phyloP scores from a whole-genome alignment of 495 filamentous ascomycete species.

The Lepidopterella palustris region DNA sequence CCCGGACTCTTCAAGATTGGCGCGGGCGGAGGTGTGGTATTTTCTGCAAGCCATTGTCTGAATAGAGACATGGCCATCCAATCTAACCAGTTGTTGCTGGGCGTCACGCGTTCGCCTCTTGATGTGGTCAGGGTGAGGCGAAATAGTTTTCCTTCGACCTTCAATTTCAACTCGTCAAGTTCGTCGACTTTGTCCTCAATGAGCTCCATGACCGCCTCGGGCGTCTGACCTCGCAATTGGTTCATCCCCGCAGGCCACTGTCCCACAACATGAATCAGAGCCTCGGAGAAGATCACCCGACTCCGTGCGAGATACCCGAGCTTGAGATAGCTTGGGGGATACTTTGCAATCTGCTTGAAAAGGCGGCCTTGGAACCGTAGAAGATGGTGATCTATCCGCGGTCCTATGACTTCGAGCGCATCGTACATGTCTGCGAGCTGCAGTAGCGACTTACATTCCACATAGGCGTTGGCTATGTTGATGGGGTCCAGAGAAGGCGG shows the following conservation, averaged over 20 bases:
- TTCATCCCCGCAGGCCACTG: constrained; percentile 77
- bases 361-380: constrained; percentile 81
- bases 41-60: constrained; percentile 84
- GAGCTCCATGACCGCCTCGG: constrained; percentile 69
- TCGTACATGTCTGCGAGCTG: constrained; percentile 87
- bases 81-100: constrained; percentile 69
- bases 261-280: constrained; percentile 83
- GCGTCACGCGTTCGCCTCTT: constrained; percentile 71
- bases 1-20: constrained; percentile 32
- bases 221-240: constrained; percentile 65
- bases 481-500: constrained; percentile 69
- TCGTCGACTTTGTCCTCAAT: constrained; percentile 83
- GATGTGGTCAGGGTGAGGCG: constrained; percentile 72
- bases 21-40: constrained; percentile 62
- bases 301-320: constrained; percentile 78
- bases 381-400: constrained; percentile 86
- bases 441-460: constrained; percentile 83
- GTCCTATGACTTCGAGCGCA: constrained; percentile 76
- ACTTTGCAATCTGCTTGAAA: constrained; percentile 92
- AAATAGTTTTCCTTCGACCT: constrained; percentile 70
- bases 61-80: constrained; percentile 84
- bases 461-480: constrained; percentile 84
- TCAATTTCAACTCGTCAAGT: constrained; percentile 58
- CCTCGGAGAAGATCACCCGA: constrained; percentile 83
- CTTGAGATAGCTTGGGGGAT: constrained; percentile 83